Base-by-base conservation (phyloP, 129 eudicot species). In the Logfia minima region DNA sequence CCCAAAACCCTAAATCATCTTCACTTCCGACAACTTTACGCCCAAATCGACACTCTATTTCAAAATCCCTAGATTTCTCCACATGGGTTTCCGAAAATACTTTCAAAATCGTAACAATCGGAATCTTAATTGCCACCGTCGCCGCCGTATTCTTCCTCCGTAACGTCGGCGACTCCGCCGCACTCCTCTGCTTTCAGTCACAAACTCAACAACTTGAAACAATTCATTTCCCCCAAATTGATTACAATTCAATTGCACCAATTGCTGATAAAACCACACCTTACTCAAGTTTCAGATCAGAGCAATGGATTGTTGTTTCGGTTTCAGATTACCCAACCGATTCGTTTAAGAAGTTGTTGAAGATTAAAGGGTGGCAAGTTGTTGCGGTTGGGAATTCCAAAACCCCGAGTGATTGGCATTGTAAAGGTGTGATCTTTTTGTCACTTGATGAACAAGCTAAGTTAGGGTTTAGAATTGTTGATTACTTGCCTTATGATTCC, bases 321-420 rank as follows among this genome's bases (percentile, higher is more conserved):
- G 97, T 93, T 2, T 85, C 95, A 4, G 83, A 81, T 79, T 87
- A 90, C 66, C 97, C 98, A 2, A 67, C 89, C 0, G 90, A 90
- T 85, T 84, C 92, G 71, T 71, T 93, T 71, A 66, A 35, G 31
- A 86, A 76, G 37, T 70, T 90, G 67, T 71, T 69, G 34, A 90
- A 73, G 77, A 90, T 88, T 35, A 90, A 87, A 71, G 98, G 98
- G 1, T 93, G 98, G 98, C 98, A 93, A 71, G 83, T 93, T 28
- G 86, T 93, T 48, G 97, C 97, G 8, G 71, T 93, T 43, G 98
- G 97, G 79, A 90, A 88, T 66, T 93, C 98, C 3, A 81, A 70
- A 68, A 93, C 98, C 39, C 98, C 98, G 0, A 74, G 70, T 60
- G 97, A 93, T 81, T 93, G 98, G 98, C 68, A 41, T 61, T 75